phyloP scores from a whole-genome alignment of 306 rosid species.

The Prunus armeniaca region DNA sequence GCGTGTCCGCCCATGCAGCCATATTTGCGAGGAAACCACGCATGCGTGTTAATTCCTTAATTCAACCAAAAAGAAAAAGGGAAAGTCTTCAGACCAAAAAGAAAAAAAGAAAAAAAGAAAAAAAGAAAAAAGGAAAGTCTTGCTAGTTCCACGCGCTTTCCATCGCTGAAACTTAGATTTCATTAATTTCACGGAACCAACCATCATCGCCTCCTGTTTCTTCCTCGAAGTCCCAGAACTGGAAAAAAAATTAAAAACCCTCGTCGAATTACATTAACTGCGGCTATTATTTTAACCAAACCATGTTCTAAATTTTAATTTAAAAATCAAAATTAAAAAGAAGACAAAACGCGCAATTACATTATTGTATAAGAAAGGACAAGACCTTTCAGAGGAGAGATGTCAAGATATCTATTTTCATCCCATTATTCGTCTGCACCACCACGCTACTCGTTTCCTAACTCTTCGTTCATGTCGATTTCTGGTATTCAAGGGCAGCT shows the following conservation, averaged over 20 bases:
- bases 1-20: no score
- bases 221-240: neutral
- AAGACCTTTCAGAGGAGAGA: neutral
- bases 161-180: neutral
- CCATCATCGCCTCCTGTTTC: neutral
- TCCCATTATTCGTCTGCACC: neutral
- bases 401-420: neutral
- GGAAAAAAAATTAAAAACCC: neutral
- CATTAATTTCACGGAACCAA: neutral
- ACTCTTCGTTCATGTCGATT: slow-evolving; percentile 45
- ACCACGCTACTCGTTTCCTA: neutral
- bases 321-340: neutral
- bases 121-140: neutral
- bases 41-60: no score
- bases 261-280: neutral
- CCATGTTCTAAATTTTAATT: neutral
- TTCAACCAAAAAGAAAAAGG: neutral
- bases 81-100: neutral
- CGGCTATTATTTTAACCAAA: neutral
- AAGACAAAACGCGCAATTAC: neutral
- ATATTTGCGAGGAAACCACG: no score
- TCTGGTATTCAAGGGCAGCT: slow-evolving; percentile 60
- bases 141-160: neutral
- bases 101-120: no score
- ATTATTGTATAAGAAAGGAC: neutral